phyloP scores from a whole-genome alignment of 345 rosid genomes.

The Xanthoceras sorbifolium region DNA sequence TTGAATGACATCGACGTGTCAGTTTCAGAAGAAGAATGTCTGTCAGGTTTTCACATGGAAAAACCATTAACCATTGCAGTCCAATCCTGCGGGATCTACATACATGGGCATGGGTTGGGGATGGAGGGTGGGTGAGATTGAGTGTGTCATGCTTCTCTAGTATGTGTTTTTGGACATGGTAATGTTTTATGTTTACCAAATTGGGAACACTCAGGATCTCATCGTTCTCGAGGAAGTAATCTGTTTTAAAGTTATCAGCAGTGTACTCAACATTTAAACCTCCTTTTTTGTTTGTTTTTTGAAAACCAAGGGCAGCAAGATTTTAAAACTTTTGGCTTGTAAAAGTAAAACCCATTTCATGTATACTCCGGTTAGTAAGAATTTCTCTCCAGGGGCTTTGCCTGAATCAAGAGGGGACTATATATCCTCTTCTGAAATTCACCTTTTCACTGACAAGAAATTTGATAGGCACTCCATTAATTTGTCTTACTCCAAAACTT shows the following conservation, averaged over 20 bases:
- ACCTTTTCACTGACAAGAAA: neutral
- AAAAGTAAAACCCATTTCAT: neutral
- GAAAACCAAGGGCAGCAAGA: neutral
- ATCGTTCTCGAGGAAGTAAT: neutral
- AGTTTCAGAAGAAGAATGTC: no score
- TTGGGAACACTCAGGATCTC: neutral
- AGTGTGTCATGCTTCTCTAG: neutral
- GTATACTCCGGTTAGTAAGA: neutral
- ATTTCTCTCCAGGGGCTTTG: neutral
- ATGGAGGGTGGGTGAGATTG: neutral
- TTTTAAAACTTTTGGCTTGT: neutral
- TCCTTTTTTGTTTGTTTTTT: neutral
- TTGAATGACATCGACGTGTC: neutral
- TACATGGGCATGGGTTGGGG: neutral
- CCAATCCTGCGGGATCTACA: neutral
- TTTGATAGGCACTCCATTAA: neutral
- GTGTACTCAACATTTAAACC: neutral
- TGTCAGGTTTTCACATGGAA: neutral
- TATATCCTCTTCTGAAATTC: neutral
- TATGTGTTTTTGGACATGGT: neutral
- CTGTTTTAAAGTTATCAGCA: neutral
- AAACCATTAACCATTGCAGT: neutral
- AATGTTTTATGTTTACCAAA: neutral
- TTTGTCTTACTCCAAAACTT: neutral
- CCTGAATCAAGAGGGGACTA: neutral